A percentile compares a stretch with the other conserved stretches of the same genome.
phyloP scores from a whole-genome alignment of 306 rosid genomes.

The Citrullus colocynthis region DNA sequence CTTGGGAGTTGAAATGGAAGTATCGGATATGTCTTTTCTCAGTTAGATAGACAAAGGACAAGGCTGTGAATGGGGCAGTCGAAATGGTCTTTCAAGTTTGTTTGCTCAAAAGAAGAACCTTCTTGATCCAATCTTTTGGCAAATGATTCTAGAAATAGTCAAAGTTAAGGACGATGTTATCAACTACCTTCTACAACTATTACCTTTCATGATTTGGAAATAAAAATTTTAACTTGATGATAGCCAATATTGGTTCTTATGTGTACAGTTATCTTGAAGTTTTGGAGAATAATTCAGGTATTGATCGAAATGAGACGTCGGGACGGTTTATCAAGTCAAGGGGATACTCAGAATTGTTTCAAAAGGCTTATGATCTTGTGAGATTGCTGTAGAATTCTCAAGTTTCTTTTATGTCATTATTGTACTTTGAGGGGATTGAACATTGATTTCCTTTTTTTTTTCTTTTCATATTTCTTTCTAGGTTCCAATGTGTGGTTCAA shows the following conservation, averaged over 20 bases:
- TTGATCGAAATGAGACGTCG: conserved; percentile 60
- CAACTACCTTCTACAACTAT: conserved; percentile 22
- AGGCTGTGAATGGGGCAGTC: conserved; percentile 83
- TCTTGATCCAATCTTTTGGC: conserved; percentile 55
- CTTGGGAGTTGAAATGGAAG: conserved; percentile 74
- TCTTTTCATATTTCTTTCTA: not conserved
- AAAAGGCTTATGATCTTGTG: conserved; percentile 77
- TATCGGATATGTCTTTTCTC: conserved; percentile 76
- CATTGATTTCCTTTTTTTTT: no score
- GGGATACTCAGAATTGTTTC: conserved; percentile 73
- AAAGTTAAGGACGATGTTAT: conserved; percentile 59
- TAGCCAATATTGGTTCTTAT: not conserved
- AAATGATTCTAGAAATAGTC: conserved; percentile 63
- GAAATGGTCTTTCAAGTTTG: conserved; percentile 57
- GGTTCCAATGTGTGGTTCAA: conserved; percentile 79
- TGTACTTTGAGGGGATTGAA: not conserved
- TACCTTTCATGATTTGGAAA: not conserved
- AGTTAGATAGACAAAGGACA: conserved; percentile 59
- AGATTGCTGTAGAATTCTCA: conserved; percentile 6
- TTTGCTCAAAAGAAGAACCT: conserved; percentile 67
- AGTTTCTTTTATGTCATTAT: not conserved
- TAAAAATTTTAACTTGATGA: not conserved
- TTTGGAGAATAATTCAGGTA: conserved; percentile 54
- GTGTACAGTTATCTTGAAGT: conserved; percentile 52
- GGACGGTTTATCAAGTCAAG: conserved; percentile 59